Evolutionary conservation across 2,329 filamentous ascomycete species (phyloP), one percentile per base, ranked within the genome.

Genomic region (Venturia aucupariae): DNA sequence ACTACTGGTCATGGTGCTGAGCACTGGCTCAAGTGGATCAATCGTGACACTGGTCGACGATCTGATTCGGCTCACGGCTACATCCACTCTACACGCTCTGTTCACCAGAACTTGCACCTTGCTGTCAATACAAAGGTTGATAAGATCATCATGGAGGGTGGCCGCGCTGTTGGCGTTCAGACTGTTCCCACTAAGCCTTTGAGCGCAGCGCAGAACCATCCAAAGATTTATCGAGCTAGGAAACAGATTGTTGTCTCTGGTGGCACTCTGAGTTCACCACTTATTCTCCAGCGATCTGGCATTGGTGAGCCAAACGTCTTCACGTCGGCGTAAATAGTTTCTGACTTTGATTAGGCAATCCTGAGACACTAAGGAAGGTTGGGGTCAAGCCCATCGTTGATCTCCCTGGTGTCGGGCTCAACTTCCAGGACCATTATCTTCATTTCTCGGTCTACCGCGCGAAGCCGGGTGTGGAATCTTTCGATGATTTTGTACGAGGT

Each of bases 11-110:
- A 82, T 57, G 89, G 89, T 67, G 89, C 88, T 57, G 88, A 92
- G 76, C 89, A 92, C 68, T 92, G 89, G 89, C 78, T 92, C 64
- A 92, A 92, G 76, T 92, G 89, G 89, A 92, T 92, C 75, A 92
- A 92, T 71, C 82, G 73, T 19, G 74, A 84, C 74, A 85, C 83
- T 71, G 89, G 89, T 55, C 85, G 89, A 61, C 87, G 89, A 65
- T 89, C 86, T 66, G 89, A 92, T 75, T 88, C 86, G 63, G 89
- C 89, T 7, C 89, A 91, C 70, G 88, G 85, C 2, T 92, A 92
- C 69, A 80, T 93, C 66, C 90, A 93, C 75, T 85, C 86, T 63
- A 92, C 89, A 5, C 83, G 89, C 61, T 81, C 88, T 1, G 82
- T 87, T 46, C 80, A 90, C 72, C 80, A 81, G 67, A 92, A 91